phyloP scores from a whole-genome alignment of 257 asterid genomes.

The Solanum sitiens region DNA sequence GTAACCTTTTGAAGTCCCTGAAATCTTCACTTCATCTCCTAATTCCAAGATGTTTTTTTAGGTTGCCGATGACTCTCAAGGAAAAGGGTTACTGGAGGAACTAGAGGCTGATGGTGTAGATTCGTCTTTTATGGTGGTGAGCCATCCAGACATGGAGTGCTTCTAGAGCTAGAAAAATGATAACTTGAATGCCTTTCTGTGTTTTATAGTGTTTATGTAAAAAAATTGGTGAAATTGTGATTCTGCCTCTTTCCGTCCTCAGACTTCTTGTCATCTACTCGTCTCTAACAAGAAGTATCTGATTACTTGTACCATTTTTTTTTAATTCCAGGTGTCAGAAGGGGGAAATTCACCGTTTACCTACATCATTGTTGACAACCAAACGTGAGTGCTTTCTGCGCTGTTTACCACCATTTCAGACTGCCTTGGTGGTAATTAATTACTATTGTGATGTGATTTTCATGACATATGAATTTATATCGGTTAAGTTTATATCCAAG shows the following conservation, averaged over 20 bases:
- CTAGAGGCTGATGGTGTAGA: slow-evolving; percentile 80
- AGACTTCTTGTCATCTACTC: neutral
- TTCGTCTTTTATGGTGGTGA: slow-evolving; percentile 71
- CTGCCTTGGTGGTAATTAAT: neutral
- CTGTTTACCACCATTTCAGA: neutral
- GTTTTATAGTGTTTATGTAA: neutral
- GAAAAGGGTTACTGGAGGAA: slow-evolving; percentile 76
- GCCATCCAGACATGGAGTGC: neutral
- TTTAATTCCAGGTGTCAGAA: slow-evolving; percentile 55
- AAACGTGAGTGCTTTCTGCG: slow-evolving; percentile 57
- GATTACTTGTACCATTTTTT: slow-evolving; percentile 2
- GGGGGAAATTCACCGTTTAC: slow-evolving; percentile 98
- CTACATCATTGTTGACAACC: slow-evolving; percentile 79
- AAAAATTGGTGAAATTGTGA: neutral
- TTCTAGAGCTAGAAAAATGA: neutral
- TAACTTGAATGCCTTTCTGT: neutral
- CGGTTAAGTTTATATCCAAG: neutral
- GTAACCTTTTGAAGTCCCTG: neutral
- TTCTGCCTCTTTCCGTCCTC: neutral
- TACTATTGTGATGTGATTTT: neutral
- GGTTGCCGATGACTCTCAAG: slow-evolving; percentile 94
- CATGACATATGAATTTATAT: neutral
- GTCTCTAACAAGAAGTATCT: neutral
- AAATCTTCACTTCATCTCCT: neutral
- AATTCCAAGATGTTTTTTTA: slow-evolving; percentile 4